phyloP scores from a whole-genome alignment of 306 rosid species.

The Sindora glabra region DNA sequence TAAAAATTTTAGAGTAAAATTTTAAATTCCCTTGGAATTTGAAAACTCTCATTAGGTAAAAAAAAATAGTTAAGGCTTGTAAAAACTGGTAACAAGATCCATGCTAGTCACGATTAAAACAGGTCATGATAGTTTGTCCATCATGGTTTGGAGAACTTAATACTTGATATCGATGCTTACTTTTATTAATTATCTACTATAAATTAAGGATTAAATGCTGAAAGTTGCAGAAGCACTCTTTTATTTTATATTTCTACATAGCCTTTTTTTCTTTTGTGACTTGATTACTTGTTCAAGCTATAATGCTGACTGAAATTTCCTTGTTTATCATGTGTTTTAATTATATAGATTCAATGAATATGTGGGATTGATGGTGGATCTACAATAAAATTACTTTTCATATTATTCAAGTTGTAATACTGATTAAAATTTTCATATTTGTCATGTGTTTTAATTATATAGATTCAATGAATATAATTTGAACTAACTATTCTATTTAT shows the following conservation, averaged over 20 bases:
- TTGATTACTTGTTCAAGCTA: neutral
- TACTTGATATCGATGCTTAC: neutral
- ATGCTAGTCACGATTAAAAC: no score
- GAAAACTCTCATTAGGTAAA: no score
- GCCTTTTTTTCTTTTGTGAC: neutral
- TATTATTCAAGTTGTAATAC: no score
- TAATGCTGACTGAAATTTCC: neutral
- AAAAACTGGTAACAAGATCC: no score
- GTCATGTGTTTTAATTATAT: no score
- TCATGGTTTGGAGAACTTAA: neutral
- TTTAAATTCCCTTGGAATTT: no score
- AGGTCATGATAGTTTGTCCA: no score
- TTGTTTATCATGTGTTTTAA: neutral
- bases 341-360: conserved; percentile 33
- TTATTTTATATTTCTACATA: neutral
- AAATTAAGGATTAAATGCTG: neutral
- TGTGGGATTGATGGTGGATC: conserved; percentile 50
- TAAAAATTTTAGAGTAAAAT: no score
- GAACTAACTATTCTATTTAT: no score
- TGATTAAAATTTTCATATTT: no score
- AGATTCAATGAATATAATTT: no score
- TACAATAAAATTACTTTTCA: conserved; percentile 38
- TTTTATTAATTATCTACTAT: neutral
- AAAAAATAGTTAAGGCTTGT: no score
- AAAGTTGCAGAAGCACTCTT: neutral